A percentile compares a stretch with the other conserved stretches of the same genome.
phyloP scores from a whole-genome alignment of 495 filamentous ascomycete genomes.

The Clohesyomyces aquaticus region DNA sequence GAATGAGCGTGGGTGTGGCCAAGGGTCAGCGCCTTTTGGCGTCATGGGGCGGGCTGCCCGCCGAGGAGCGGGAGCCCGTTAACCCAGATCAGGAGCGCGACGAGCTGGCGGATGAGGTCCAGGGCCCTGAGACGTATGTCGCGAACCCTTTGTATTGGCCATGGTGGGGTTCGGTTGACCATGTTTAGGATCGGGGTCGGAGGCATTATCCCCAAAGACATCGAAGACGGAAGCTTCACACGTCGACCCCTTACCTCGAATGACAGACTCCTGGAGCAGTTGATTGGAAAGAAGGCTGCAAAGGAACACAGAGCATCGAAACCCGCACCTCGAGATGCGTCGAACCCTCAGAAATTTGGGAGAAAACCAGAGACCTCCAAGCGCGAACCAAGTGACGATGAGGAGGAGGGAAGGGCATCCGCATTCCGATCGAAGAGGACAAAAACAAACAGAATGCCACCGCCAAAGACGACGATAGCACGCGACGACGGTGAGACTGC shows the following conservation, averaged over 20 bases:
- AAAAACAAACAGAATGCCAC: constrained; percentile 29
- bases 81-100: constrained; percentile 52
- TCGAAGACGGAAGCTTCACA: constrained; percentile 45
- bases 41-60: constrained; percentile 56
- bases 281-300: constrained; percentile 52
- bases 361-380: constrained; percentile 6
- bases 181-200: constrained; percentile 51
- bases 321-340: constrained; percentile 39
- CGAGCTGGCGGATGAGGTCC: constrained; percentile 34
- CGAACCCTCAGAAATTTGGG: constrained; percentile 26
- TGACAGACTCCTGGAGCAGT: constrained; percentile 50
- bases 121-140: constrained; percentile 45
- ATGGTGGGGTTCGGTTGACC: not conserved
- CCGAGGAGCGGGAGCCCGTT: constrained; percentile 47
- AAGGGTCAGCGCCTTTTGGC: constrained; percentile 51
- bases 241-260: constrained; percentile 47
- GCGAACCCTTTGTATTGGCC: not conserved
- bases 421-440: constrained; percentile 42
- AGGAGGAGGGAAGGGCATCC: constrained; percentile 43
- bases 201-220: constrained; percentile 50
- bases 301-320: constrained; percentile 33
- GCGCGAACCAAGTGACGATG: constrained; percentile 37
- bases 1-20: constrained; percentile 51
- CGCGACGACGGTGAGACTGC: no score
- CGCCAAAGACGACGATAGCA: no score